Base-by-base conservation (phyloP, 768 basidiomycete species). In the Clathrus columnatus region DNA sequence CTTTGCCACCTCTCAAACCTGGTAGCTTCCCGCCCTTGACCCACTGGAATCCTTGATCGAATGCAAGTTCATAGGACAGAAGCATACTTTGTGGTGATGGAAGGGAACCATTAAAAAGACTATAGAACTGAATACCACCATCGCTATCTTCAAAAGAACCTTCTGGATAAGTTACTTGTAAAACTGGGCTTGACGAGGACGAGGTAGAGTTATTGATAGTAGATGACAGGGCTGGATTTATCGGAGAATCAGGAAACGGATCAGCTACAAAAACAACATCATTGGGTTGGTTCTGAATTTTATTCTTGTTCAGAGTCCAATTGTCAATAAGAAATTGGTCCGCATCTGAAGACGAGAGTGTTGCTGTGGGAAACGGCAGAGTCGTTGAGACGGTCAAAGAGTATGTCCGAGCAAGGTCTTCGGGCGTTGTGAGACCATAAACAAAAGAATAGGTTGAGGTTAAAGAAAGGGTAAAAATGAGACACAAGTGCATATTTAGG, bases 21-120 rank as follows among this genome's bases (percentile, higher is more conserved):
- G 87, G 87, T 8, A 90, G 75, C 70, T 89, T 89, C 20, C 84
- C 86, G 23, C 84, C 77, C 62, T 83, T 82, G 26, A 85, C 83
- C 77, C 80, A 91, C 62, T 84, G 70, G 65, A 85, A 91, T 42
- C 67, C 69, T 0, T 67, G 47, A 57, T 82, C 80, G 64, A 91
- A 87, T 1, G 85, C 84, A 24, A 90, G 70, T 62, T 90, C 86
- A 67, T 90, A 89, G 7, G 81, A 75, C 17, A 87, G 66, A 53
- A 87, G 66, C 85, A 89, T 85, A 42, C 81, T 77, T 58, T 79
- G 71, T 18, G 69, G 67, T 24, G 76, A 74, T 3, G 75, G 75
- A 57, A 80, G 76, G 1, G 76, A 74, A 6, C 75, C 71, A 60
- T 88, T 85, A 83, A 84, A 88, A 4, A 84, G 66, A 60, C 79